Evolutionary conservation across 2,329 filamentous ascomycete genomes (phyloP), one percentile per base, ranked within the genome.

Genomic region (Penicillium sclerotiorum): DNA sequence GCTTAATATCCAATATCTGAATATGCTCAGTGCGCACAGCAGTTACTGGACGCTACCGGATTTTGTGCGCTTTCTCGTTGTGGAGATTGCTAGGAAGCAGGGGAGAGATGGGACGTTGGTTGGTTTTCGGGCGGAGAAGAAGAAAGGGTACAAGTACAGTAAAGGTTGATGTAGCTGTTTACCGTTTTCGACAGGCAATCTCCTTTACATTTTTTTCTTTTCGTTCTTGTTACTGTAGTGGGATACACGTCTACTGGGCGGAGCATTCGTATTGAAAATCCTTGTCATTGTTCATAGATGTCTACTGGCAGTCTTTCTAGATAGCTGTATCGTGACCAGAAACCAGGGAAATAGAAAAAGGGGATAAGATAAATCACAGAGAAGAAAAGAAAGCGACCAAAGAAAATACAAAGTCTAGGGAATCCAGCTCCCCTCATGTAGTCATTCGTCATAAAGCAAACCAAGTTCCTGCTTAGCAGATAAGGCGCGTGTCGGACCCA

Each of bases 11-110:
- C 92, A 97, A 72, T 99, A 99, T 67, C 73, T 97, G 28, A 96
- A 95, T 59, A 99, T 99, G 94, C 75, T 99, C 47, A 89, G 90
- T 49, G 94, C 94, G 8, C 94, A 99, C 71, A 91, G 89, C 48
- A 93, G 89, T 67, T 99, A 99, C 70, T 99, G 94, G 94, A 81
- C 84, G 2, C 85, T 88, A 61, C 82, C 78, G 22, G 94, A 97
- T 67, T 92, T 99, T 68, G 86, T 95, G n/a, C 78, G 92, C 37
- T 86, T 97, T 77, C 73, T 97, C 42, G 95, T 95, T 36, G 78
- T 93, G 25, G 94, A 99, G 72, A 85, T 95, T 59, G 92, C 92
- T 3, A 78, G 93, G 55, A 79, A 79, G 58, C 81, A 84, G 5
- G 92, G 93, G 0, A 84, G 81, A 58, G 77, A 80, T 11, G 79